Conservation (phyloP, 371 early-diverging fungal species). For the Mortierella sp. region DNA sequence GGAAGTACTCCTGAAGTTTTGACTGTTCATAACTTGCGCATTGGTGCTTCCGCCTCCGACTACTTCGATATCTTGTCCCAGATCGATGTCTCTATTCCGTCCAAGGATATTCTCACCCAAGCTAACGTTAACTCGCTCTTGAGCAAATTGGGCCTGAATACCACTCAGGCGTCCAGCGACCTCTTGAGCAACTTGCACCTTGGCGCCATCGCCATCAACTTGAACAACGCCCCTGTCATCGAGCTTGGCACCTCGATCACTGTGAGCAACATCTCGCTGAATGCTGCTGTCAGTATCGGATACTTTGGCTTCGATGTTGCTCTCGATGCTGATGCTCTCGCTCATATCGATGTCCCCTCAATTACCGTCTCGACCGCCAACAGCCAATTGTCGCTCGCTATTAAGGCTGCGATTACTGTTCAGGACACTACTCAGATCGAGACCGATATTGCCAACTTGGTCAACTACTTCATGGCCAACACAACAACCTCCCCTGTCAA, state of each 20-base stretch:
- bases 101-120: conserved; percentile 43
- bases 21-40: conserved; percentile 49
- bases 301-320: conserved; percentile 55
- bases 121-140: conserved; percentile 31
- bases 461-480: conserved; percentile 49
- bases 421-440: conserved; percentile 43
- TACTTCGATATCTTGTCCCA: conserved; percentile 54
- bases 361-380: conserved; percentile 49
- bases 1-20: conserved; percentile 48
- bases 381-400: conserved; percentile 41
- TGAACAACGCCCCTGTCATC: conserved; percentile 52
- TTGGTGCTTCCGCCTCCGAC: conserved; percentile 49
- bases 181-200: conserved; percentile 45
- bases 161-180: conserved; percentile 16
- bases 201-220: conserved; percentile 38
- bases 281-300: conserved; percentile 53
- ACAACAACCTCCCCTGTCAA: conserved; percentile 40
- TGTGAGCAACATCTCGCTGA: conserved; percentile 43
- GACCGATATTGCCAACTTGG: conserved; percentile 46
- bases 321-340: conserved; percentile 37
- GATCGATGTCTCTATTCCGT: conserved; percentile 48
- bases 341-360: conserved; percentile 50
- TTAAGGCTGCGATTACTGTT: conserved; percentile 41
- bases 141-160: conserved; percentile 31
- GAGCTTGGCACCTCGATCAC: conserved; percentile 47